These are phyloP conservation scores for Omphalotus olearius DNA, from an alignment of 1,284 basidiomycete genomes.

Conservation along the genomic window DNA sequence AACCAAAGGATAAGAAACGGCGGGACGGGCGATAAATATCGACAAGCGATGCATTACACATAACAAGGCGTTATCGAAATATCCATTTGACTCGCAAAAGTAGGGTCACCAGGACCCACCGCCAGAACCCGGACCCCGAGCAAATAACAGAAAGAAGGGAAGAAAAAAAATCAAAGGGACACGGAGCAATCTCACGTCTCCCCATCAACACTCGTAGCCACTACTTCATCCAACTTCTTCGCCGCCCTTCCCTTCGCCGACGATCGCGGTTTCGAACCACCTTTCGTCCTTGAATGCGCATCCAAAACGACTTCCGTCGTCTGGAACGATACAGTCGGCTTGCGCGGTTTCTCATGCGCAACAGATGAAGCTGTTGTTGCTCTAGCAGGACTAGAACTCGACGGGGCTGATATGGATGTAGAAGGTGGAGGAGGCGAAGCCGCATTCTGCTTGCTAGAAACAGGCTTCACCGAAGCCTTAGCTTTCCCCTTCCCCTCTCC, in stretches of 20 bases:
- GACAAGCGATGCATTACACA: too few relatives aligned
- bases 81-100: too few relatives aligned
- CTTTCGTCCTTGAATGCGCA: not conserved
- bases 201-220: slow-evolving; percentile 17
- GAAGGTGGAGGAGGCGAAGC: not conserved
- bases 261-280: slow-evolving; percentile 9
- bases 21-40: too few relatives aligned
- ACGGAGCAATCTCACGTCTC: slow-evolving; percentile 2
- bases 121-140: too few relatives aligned
- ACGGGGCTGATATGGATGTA: not conserved
- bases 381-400: slow-evolving; percentile 1
- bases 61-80: too few relatives aligned
- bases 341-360: slow-evolving; percentile 5
- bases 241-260: slow-evolving; percentile 4
- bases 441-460: slow-evolving; percentile 1
- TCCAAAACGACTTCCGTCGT: slow-evolving; percentile 9
- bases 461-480: slow-evolving; percentile 15
- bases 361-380: not conserved
- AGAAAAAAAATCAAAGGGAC: too few relatives aligned
- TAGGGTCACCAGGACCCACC: too few relatives aligned
- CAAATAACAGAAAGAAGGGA: too few relatives aligned
- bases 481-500: slow-evolving; percentile 11
- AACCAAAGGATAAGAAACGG: too few relatives aligned
- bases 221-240: slow-evolving; percentile 15
- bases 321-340: slow-evolving; percentile 17